Conservation (phyloP, 129 eudicot genomes). For the Centella asiatica region DNA sequence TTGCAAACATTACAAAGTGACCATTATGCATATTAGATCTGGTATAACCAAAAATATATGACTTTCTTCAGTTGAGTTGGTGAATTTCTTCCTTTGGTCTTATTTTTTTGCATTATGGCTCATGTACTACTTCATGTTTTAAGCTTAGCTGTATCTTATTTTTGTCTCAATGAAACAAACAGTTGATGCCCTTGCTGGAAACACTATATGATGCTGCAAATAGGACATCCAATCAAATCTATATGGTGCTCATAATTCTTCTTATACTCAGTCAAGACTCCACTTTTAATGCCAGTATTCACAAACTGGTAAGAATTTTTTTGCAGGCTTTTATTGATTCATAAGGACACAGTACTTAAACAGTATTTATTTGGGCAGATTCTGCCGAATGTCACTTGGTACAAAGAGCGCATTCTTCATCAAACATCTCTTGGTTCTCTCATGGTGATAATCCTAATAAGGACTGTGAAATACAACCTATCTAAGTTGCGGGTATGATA, state of each 20-base stretch:
- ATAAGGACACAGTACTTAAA: conserved; percentile 7
- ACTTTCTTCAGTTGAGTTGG: background rate
- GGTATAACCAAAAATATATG: background rate
- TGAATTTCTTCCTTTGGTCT: background rate
- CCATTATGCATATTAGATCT: background rate
- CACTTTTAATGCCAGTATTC: conserved; percentile 83
- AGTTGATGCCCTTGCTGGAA: conserved; percentile 96
- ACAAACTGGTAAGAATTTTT: conserved; percentile 56
- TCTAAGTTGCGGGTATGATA: conserved; percentile 73
- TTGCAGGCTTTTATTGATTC: conserved; percentile 9
- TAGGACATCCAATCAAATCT: conserved; percentile 86
- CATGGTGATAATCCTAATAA: conserved; percentile 74
- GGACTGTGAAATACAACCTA: conserved; percentile 91
- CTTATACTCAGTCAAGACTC: conserved; percentile 98
- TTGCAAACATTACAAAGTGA: background rate
- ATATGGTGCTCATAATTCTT: conserved; percentile 88
- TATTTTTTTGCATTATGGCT: background rate
- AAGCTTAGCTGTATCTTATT: conserved; percentile 11
- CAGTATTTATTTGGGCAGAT: conserved; percentile 39
- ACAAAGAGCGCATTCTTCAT: conserved; percentile 90
- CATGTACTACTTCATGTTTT: background rate
- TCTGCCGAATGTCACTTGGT: conserved; percentile 93
- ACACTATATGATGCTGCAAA: conserved; percentile 79
- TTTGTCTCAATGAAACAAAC: conserved; percentile 21
- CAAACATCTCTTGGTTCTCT: conserved; percentile 96